A percentile compares a stretch with the other conserved stretches of the same genome.
These are phyloP conservation scores for Daphne laureola DNA, from an alignment of 441 rosid genomes.

Conservation along the genomic window DNA sequence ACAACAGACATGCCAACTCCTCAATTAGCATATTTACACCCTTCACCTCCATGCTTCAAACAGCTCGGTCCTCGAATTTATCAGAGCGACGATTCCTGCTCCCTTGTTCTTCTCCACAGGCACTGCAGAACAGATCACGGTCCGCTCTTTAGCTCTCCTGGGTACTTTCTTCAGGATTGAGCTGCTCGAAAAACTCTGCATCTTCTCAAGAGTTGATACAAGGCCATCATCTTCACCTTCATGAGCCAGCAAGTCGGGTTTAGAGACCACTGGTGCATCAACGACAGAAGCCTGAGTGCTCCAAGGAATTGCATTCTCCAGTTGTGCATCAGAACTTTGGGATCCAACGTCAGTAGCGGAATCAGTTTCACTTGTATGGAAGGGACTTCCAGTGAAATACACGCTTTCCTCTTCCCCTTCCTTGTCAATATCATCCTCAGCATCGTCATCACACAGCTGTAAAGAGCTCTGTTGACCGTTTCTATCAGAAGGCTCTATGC, in stretches of 20 bases:
- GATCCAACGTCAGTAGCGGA: slow-evolving; percentile 18
- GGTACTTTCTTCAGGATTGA: slow-evolving; percentile 24
- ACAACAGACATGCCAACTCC: slow-evolving; percentile 17
- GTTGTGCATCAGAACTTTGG: slow-evolving; percentile 24
- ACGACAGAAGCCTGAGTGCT: slow-evolving; percentile 22
- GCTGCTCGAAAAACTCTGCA: slow-evolving; percentile 19
- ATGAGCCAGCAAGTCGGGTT: slow-evolving; percentile 21
- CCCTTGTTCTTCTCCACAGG: slow-evolving; percentile 39
- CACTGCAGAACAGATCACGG: slow-evolving; percentile 18
- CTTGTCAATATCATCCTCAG: slow-evolving; percentile 22
- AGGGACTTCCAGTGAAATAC: slow-evolving; percentile 25
- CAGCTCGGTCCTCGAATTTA: slow-evolving; percentile 54
- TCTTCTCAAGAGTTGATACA: slow-evolving; percentile 15
- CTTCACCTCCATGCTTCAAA: slow-evolving; percentile 74
- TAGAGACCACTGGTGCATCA: slow-evolving; percentile 28
- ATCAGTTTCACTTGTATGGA: slow-evolving; percentile 18
- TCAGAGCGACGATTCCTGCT: slow-evolving; percentile 29
- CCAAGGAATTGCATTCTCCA: slow-evolving; percentile 35
- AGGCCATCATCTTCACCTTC: slow-evolving; percentile 18
- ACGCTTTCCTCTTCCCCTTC: slow-evolving; percentile 20
- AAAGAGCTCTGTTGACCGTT: slow-evolving; percentile 36
- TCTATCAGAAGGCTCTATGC: slow-evolving; percentile 34
- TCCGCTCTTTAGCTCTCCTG: slow-evolving; percentile 24
- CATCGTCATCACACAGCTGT: slow-evolving; percentile 26
- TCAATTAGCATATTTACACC: slow-evolving; percentile 12